Evolutionary conservation across 169 alveolate genomes (phyloP).

Genomic region (Eimeria tenella): DNA sequence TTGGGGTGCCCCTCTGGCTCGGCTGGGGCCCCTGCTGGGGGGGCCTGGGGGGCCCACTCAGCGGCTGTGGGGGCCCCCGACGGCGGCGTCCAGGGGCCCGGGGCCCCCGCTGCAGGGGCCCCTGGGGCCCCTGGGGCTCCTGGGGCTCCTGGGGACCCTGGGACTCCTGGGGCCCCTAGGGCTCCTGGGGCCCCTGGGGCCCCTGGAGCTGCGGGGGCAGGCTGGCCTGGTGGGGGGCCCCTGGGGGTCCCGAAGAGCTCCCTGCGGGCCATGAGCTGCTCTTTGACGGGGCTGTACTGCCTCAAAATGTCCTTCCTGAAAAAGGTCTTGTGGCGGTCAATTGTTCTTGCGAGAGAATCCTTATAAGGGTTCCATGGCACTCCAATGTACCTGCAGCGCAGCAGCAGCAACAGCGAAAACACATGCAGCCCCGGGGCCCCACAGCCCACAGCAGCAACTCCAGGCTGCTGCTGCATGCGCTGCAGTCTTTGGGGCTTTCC

Average conservation of each 20-base stretch:
- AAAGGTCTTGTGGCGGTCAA: constrained; percentile 85
- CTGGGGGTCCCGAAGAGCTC: constrained; percentile 33
- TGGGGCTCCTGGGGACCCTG: too few relatives aligned
- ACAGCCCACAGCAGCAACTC: too few relatives aligned
- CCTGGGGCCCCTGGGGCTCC: too few relatives aligned
- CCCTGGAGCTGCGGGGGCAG: too few relatives aligned
- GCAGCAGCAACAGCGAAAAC: background rate
- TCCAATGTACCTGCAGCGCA: constrained; percentile 83
- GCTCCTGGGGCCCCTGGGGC: too few relatives aligned
- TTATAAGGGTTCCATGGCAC: constrained; percentile 92
- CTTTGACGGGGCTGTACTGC: constrained; percentile 83
- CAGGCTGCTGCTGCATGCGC: too few relatives aligned
- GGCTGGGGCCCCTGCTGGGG: background rate
- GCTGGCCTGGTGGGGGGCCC: constrained; percentile 3
- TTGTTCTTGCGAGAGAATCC: constrained; percentile 83
- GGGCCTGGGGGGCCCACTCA: background rate
- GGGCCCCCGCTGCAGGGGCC: too few relatives aligned
- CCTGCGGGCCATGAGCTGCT: constrained; percentile 24
- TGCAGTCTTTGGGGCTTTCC: too few relatives aligned
- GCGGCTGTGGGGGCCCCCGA: background rate
- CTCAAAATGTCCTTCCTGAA: constrained; percentile 89
- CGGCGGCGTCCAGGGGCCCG: background rate
- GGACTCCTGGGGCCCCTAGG: too few relatives aligned
- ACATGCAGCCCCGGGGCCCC: background rate
- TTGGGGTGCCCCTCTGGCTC: background rate